Evolutionary conservation across 495 filamentous ascomycete genomes (phyloP).

Genomic region (Neurospora terricola): DNA sequence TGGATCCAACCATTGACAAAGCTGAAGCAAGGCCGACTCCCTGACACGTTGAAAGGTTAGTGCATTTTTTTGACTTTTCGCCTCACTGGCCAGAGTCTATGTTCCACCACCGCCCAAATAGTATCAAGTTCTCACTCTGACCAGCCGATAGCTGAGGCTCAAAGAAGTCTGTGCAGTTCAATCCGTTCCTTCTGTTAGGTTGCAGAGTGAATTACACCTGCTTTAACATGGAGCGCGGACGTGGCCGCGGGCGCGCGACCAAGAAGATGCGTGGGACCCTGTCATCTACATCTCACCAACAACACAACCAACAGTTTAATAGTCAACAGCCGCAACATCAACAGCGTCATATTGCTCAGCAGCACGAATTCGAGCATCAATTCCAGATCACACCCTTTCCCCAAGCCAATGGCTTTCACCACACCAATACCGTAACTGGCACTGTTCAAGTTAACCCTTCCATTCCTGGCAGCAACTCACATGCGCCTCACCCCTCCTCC

Average conservation of each 20-base stretch:
- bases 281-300: slow-evolving; percentile 7
- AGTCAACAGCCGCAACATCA: neutral
- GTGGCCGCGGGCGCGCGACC: slow-evolving; percentile 21
- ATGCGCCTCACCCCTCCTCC: neutral
- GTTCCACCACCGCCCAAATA: neutral
- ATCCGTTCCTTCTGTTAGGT: neutral
- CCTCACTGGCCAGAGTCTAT: slow-evolving; percentile 11
- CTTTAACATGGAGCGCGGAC: slow-evolving; percentile 20
- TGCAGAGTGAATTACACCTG: slow-evolving; percentile 15
- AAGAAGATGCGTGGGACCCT: slow-evolving; percentile 20
- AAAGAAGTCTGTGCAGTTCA: neutral
- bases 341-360: neutral
- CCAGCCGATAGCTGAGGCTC: neutral
- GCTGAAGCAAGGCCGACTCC: slow-evolving; percentile 9
- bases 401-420: neutral
- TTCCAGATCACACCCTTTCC: neutral
- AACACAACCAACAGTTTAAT: neutral
- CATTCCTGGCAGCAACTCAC: neutral
- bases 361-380: neutral
- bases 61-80: slow-evolving; percentile 23
- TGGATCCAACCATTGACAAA: slow-evolving; percentile 3
- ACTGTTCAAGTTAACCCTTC: neutral
- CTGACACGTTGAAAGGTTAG: slow-evolving; percentile 27
- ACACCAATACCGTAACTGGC: neutral
- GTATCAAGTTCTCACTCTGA: neutral